A percentile compares a stretch with the other conserved stretches of the same genome.
Conservation (phyloP, 2,329 filamentous ascomycete species). For the Atkinsonella hypoxylon region DNA sequence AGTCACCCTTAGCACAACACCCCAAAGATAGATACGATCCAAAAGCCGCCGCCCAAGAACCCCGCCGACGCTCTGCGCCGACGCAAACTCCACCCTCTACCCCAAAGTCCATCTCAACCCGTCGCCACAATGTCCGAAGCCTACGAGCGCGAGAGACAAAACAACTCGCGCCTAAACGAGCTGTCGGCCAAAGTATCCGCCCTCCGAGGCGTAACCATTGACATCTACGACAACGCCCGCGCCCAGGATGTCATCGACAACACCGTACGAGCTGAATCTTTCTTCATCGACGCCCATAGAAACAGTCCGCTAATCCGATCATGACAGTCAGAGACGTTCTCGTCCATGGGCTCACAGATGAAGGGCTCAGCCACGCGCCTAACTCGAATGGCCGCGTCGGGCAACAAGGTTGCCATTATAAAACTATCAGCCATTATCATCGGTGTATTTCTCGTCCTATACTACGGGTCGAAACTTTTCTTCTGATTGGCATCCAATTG, state of each 20-base stretch:
- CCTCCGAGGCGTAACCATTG: constrained; percentile 83
- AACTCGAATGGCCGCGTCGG: constrained; percentile 79
- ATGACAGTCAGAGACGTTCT: constrained; percentile 73
- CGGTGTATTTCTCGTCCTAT: constrained; percentile 60
- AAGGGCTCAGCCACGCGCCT: constrained; percentile 75
- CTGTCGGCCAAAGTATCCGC: constrained; percentile 84
- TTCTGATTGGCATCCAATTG: constrained; percentile 28
- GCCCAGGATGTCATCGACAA: constrained; percentile 80
- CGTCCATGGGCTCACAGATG: constrained; percentile 68
- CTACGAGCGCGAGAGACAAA: constrained; percentile 76
- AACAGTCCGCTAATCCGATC: not conserved
- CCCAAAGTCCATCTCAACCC: not conserved
- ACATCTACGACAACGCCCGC: constrained; percentile 94
- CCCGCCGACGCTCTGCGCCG: not conserved
- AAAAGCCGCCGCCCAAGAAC: not conserved
- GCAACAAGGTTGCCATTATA: constrained; percentile 82
- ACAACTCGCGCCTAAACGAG: constrained; percentile 87
- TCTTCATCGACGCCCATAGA: not conserved
- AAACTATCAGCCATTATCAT: constrained; percentile 80
- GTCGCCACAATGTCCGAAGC: constrained; percentile 51
- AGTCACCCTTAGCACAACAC: too few species aligned
- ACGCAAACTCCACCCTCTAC: not conserved
- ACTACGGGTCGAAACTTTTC: constrained; percentile 56
- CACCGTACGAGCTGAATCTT: constrained; percentile 44
- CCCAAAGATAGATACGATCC: not conserved